Base-by-base conservation (phyloP, 2,329 filamentous ascomycete genomes). In the Diplodia sapinea region DNA sequence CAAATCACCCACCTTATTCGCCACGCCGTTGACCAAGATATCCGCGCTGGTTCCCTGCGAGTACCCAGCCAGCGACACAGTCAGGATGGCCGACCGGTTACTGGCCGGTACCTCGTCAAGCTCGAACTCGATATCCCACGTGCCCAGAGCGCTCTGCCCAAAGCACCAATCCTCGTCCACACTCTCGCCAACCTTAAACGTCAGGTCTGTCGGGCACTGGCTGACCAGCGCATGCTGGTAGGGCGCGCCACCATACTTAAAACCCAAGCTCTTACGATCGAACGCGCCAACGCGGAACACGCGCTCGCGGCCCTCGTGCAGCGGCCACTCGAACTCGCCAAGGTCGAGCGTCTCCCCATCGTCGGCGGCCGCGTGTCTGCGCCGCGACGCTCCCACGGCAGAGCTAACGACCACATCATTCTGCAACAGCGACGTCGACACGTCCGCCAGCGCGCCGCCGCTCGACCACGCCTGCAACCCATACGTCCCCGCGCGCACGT, bases 391-490 rank as follows among this genome's bases (percentile, higher is more conserved):
- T 13, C 43, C 11, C 15, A 20, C 74, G 3, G 73, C 74, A 0
- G 76, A 70, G 2, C 71, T 65, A 15, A 85, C 77, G 1, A 71
- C 73, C 20, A 85, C 73, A 59, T 81, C 78, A 66, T 82, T 82
- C 15, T 76, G 71, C 0, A 80, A 72, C 68, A 82, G 78, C 26
- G 78, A 79, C 0, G 83, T 84, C 15, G 80, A 80, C 1, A 85
- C 82, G 57, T 84, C 79, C 7, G 73, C 75, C 15, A 84, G 74
- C 8, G 69, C 81, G 67, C 82, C 47, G 2, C 57, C 83, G 68
- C 82, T 82, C 1, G 81, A 80, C 83, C 84, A 85, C 0, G 83
- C 83, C 66, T 84, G 82, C 1, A 85, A 71, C 0, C 79, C 83
- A 69, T 84, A 85, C 1, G 75, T 77, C 0, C 79, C 82, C 0